Base-by-base conservation (phyloP, 73 alveolate genomes). In the Tetrahymena malaccensis region DNA sequence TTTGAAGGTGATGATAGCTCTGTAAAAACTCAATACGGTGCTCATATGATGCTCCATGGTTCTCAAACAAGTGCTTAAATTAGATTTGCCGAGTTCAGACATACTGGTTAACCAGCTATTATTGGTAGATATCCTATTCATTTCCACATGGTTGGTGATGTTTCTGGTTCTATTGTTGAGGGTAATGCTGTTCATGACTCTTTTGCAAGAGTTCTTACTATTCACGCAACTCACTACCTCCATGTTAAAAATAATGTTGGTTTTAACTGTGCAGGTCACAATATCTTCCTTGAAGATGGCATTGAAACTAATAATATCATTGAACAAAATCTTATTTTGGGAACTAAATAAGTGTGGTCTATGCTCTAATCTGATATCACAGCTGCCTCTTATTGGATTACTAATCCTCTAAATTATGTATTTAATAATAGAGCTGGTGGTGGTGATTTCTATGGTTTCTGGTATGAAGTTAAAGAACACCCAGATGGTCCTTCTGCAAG, bases 121-220 rank as follows among this genome's bases (percentile, higher is more conserved):
- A 97, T 97, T n/a, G 99, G 99, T n/a, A 96, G 99, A 95, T 98
- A 98, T 96, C 98, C 99, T 13, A 94, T 98, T 19, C 99, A 98
- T 94, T 97, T 96, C 97, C 99, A 98, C 93, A 57, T 97, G 98
- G 96, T 96, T 33, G 98, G 98, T 55, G 97, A 94, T 21, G 98
- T 98, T 3, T 96, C 96, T 95, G 96, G 94, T 3, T 96, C 98
- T 58, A 97, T 97, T 94, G 96, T 98, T 40, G 95, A 94, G 58
- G 98, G 98, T 27, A 98, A 97, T 94, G 85, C 99, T 21, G 95
- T 97, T 93, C 98, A 97, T 70, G 97, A 97, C 85, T 94, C 98
- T 50, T 98, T 93, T 96, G 98, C 98, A 94, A 95, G 99, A 96
- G 98, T 98, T 35, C 85, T 96, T 34, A 97, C 99, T 9, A 85